A percentile compares a stretch with the other conserved stretches of the same genome.
Conservation (phyloP, 768 basidiomycete genomes). For the Suillus tomentosus region DNA sequence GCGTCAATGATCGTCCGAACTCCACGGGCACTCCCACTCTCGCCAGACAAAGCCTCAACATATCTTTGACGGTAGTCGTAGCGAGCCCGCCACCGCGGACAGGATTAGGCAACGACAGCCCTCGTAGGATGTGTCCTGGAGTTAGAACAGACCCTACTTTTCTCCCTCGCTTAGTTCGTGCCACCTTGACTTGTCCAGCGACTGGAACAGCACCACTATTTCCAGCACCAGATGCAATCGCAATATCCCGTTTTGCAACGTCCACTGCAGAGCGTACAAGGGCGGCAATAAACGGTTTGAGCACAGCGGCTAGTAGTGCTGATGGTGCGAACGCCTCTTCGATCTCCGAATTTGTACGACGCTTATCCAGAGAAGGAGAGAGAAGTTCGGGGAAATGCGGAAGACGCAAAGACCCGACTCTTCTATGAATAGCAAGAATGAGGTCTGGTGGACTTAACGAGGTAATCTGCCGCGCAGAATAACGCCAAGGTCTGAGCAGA, state of each 20-base stretch:
- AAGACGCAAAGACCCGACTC: slow-evolving; percentile 22
- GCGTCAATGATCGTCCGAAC: slow-evolving; percentile 20
- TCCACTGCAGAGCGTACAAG: slow-evolving; percentile 38
- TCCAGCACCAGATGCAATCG: slow-evolving; percentile 19
- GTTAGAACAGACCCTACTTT: slow-evolving; percentile 34
- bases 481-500: slow-evolving; percentile 18
- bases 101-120: slow-evolving; percentile 25
- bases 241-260: slow-evolving; percentile 34
- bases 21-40: slow-evolving; percentile 31
- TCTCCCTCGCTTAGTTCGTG: slow-evolving; percentile 26
- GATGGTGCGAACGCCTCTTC: slow-evolving; percentile 36
- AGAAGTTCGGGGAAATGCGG: slow-evolving; percentile 23
- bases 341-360: slow-evolving; percentile 14
- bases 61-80: slow-evolving; percentile 18
- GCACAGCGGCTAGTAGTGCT: slow-evolving; percentile 38
- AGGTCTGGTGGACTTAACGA: slow-evolving; percentile 27
- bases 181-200: slow-evolving; percentile 19
- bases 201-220: slow-evolving; percentile 18
- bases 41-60: slow-evolving; percentile 31
- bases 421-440: slow-evolving; percentile 30
- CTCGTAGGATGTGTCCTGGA: slow-evolving; percentile 43
- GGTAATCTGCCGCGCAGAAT: slow-evolving; percentile 26
- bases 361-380: slow-evolving; percentile 17
- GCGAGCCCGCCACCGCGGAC: slow-evolving; percentile 9
- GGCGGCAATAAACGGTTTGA: slow-evolving; percentile 35